phyloP scores from a whole-genome alignment of 768 basidiomycete genomes.

The Strobilomyces dryophilus region DNA sequence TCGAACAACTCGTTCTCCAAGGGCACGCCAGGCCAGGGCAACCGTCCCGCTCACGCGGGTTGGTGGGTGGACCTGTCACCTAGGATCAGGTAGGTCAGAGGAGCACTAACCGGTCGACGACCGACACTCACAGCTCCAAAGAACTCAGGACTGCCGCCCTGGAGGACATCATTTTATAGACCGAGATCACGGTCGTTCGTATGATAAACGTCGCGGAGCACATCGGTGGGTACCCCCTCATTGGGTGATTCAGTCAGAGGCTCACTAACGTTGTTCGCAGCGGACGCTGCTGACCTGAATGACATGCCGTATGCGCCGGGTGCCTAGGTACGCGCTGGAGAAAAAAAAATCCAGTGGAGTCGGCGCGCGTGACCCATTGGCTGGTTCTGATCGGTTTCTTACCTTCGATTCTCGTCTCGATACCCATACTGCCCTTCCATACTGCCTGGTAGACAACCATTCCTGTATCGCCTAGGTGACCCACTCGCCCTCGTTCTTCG shows the following conservation, averaged over 20 bases:
- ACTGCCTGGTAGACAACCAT: not conserved
- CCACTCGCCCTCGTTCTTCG: not conserved
- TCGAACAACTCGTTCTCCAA: slow-evolving; percentile 44
- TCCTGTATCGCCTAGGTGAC: slow-evolving; percentile 3
- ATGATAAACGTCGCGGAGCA: no score
- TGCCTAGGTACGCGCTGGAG: no score
- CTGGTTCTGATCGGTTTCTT: slow-evolving; percentile 21
- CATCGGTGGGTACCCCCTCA: no score
- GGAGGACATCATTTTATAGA: no score
- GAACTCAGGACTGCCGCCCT: no score
- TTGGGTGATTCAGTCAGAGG: no score
- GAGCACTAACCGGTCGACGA: not conserved
- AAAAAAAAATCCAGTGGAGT: slow-evolving; percentile 13
- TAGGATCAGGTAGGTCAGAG: slow-evolving; percentile 21
- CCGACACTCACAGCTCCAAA: slow-evolving; percentile 50
- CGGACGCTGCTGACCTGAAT: no score
- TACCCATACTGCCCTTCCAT: not conserved
- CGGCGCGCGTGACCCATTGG: slow-evolving; percentile 28
- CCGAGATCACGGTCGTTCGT: no score
- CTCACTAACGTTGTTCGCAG: no score
- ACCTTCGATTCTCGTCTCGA: not conserved
- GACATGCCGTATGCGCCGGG: no score
- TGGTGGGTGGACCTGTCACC: slow-evolving; percentile 34
- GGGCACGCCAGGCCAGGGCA: slow-evolving; percentile 48
- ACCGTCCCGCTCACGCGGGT: slow-evolving; percentile 47